Base-by-base conservation (phyloP, 345 rosid species). In the Abelmoschus esculentus region DNA sequence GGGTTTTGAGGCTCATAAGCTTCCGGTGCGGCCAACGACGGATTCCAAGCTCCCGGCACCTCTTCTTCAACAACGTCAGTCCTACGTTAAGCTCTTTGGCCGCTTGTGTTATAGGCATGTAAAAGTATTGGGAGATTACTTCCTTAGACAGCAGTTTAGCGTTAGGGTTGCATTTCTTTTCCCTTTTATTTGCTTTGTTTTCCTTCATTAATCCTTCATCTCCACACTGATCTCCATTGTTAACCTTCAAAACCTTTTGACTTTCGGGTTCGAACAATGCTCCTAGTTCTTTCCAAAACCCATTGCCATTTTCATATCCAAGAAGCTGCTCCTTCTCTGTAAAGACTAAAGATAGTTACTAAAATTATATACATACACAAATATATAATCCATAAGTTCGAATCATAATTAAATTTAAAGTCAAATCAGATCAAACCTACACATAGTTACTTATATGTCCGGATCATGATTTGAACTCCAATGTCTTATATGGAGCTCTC, bases 21-120 rank as follows among this genome's bases (percentile, higher is more conserved):
- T 89, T 89, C 53, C 96, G 78, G 46, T 87, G 36, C 26, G 59
- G 59, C 59, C 59, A 55, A 14, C 59, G 8, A 3, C 31, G 31
- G 29, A 55, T 55, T 9, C 59, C 31, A 5, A 55, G 59, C 22
- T 55, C 31, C 32, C 59, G 22, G 10, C 59, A 55, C 76, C 80
- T 79, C 59, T 89, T 89, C 78, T 89, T 89, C 77, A 87, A 61
- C 6, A 86, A 69, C 0, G 96, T 89, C 67, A 89, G 8, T 0
- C 96, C 92, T 13, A 87, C 77, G 4, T 86, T 80, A 2, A 89
- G 86, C 66, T 84, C 88, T 44, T 74, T 84, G 0, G 96, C 92
- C 1, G 96, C 96, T 72, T 80, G 80, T 0, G 86, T 80, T 10
- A 87, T 87, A 0, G 92, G 89, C 86, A 86, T 83, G 83, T 87